Evolutionary conservation across 768 basidiomycete species (phyloP).

Genomic region (Peribolospora kevripleyi): DNA sequence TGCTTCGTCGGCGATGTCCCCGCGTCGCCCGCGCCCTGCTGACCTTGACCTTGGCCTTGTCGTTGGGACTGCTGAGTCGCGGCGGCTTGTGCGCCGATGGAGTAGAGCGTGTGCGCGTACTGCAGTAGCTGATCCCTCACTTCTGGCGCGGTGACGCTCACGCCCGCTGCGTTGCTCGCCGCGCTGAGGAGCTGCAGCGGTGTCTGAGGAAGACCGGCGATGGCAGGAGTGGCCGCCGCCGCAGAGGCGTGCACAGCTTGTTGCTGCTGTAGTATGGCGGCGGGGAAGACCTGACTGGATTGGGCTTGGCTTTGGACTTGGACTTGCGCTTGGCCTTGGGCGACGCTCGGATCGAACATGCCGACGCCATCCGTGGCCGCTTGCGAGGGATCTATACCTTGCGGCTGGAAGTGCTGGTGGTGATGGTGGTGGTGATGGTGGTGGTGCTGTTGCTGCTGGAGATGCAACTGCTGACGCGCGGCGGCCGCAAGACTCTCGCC

Average conservation of each 20-base stretch:
- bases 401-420: too few species aligned
- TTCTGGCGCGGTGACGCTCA: not conserved
- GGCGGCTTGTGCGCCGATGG: not conserved
- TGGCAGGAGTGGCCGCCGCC: not conserved
- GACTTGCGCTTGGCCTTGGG: too few species aligned
- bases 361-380: too few species aligned
- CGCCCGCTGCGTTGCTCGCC: not conserved
- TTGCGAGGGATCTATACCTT: too few species aligned
- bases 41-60: not conserved
- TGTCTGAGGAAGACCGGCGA: not conserved
- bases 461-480: too few species aligned
- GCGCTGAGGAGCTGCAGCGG: not conserved
- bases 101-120: constrained; percentile 10
- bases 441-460: too few species aligned
- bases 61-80: not conserved
- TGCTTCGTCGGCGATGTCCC: not conserved
- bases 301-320: too few species aligned
- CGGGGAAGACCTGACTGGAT: not conserved
- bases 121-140: constrained; percentile 9
- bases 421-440: too few species aligned
- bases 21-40: not conserved
- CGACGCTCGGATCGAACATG: too few species aligned
- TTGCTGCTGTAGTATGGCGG: not conserved
- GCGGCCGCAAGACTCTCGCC: too few species aligned
- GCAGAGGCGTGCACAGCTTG: not conserved